phyloP scores from a whole-genome alignment of 2,329 filamentous ascomycete species.

The Ceratocystiopsis minuta region DNA sequence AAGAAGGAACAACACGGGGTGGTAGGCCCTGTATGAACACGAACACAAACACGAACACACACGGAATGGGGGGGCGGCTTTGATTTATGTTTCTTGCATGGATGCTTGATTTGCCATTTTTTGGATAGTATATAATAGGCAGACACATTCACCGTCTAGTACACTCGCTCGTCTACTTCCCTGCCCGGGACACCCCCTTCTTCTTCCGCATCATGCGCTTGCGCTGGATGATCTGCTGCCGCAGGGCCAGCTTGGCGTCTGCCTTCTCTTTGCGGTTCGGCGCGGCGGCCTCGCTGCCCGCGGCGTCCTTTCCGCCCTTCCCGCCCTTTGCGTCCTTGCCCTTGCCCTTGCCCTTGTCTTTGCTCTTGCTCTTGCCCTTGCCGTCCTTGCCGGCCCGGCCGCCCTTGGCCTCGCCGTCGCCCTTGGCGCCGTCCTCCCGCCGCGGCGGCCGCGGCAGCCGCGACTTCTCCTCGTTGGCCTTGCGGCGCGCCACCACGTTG shows the following conservation, averaged over 20 bases:
- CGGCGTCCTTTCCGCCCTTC: conserved; percentile 5
- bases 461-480: conserved; percentile 36
- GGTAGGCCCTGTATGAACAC: no score
- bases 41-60: no score
- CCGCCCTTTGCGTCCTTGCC: not conserved
- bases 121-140: no score
- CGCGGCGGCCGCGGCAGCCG: conserved; percentile 8
- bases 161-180: no score
- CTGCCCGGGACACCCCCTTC: conserved; percentile 20
- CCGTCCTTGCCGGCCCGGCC: not conserved
- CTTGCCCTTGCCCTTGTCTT: not conserved
- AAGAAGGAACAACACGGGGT: no score
- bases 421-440: conserved; percentile 25
- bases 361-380: conserved; percentile 13
- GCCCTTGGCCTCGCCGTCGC: conserved; percentile 13
- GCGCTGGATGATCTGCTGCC: conserved; percentile 66
- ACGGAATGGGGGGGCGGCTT: no score
- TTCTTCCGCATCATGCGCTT: conserved; percentile 67
- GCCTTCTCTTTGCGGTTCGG: conserved; percentile 11
- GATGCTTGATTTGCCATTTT: no score
- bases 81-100: no score
- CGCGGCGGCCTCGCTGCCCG: conserved; percentile 8
- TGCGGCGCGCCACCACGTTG: conserved; percentile 73
- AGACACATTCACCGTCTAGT: no score
- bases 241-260: conserved; percentile 22